Evolutionary conservation across 164 flowering plant genomes (phyloP), one percentile per base, ranked within the genome.

Genomic region (Houttuynia cordata): DNA sequence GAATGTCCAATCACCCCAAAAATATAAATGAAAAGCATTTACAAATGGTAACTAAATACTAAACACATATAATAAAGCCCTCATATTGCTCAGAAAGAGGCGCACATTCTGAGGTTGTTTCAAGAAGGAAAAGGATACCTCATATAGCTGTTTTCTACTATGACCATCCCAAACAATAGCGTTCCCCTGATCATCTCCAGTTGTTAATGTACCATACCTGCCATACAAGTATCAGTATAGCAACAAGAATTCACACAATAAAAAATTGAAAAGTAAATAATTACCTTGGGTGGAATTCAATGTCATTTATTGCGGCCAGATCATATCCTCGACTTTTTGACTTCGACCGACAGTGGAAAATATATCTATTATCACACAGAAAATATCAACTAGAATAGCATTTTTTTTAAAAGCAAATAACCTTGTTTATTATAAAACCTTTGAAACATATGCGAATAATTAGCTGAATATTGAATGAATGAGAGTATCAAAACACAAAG

Each of bases 121-220:
- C 49, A 12, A 45, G 17, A 45, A 17, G 49, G 20, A 49, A 50
- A 23, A 42, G 10, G 54, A 61, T 78, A 93, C 99, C 95, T 90
- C 95, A 61, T 78, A 69, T 52, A 82, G 53, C 70, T 88, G 82
- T 73, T 64, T 85, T 69, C 61, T 84, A 57, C 78, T 78, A 56
- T 66, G 73, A 59, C 81, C 86, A 85, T 88, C 80, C 98, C 98
- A 93, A 50, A 70, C 70, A 30, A 67, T 70, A 50, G 79, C 87
- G 73, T 83, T 68, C 19, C 99, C 99, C 22, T 86, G 88, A 65
- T 82, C 74, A 67, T 88, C 91, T 39, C 89, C 96, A 53, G 99
- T 84, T 53, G 79, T 84, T 75, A 90, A 80, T 21, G 78, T 69
- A 56, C 81, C 82, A 63, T 56, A 34, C 42, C 42, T 51, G 66